Evolutionary conservation across 441 rosid species (phyloP).

Genomic region (Bocquillonia castaneifolia): DNA sequence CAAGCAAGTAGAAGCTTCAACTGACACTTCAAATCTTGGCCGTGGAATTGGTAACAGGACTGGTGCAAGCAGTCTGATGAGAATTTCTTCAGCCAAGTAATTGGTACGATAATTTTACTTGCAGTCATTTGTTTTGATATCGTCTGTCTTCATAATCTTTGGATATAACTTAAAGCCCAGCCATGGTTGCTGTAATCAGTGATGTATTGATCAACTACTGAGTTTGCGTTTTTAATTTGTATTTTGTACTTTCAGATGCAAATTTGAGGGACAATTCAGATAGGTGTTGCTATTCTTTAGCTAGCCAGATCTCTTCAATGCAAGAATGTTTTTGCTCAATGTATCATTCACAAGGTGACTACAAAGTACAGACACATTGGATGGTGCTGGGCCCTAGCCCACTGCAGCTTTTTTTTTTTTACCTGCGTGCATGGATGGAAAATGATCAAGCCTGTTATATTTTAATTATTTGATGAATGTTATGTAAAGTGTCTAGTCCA

Average conservation of each 20-base stretch:
- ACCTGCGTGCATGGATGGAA: conserved; percentile 9
- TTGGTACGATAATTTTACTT: conserved; percentile 19
- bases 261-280: conserved; percentile 1
- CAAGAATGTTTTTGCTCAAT: conserved; percentile 17
- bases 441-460: conserved; percentile 4
- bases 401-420: conserved; percentile 16
- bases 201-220: neutral
- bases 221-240: neutral
- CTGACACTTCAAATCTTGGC: conserved; percentile 25
- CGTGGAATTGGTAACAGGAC: conserved; percentile 27
- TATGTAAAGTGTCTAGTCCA: conserved; percentile 7
- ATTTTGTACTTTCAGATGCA: conserved; percentile 4
- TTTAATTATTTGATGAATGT: conserved; percentile 2
- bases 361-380: conserved; percentile 22
- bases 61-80: conserved; percentile 41
- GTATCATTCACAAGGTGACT: conserved; percentile 26
- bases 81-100: conserved; percentile 38
- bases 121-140: neutral
- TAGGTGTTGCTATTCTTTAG: neutral
- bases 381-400: conserved; percentile 24
- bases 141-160: neutral
- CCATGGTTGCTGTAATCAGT: neutral
- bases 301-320: conserved; percentile 1
- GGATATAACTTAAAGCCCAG: no score
- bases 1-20: conserved; percentile 16